These are phyloP conservation scores for Trapa bicornis DNA, from an alignment of 345 rosid genomes.

Conservation along the genomic window DNA sequence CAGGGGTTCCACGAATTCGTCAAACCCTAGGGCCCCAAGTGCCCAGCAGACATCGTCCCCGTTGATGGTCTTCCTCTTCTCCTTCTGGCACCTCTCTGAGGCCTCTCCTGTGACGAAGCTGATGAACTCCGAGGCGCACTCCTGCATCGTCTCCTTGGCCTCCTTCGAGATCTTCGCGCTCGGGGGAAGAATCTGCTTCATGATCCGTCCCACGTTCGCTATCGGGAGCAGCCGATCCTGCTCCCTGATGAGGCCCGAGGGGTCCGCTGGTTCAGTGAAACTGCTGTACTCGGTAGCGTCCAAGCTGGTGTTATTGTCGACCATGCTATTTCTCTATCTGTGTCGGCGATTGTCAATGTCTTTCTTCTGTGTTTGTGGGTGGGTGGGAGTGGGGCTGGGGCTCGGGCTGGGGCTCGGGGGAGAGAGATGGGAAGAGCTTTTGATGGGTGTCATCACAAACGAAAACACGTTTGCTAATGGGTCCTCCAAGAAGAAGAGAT, in stretches of 20 bases:
- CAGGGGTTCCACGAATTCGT: slow-evolving; percentile 53
- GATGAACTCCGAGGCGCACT: slow-evolving; percentile 72
- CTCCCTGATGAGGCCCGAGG: slow-evolving; percentile 18
- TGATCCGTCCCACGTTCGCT: slow-evolving; percentile 65
- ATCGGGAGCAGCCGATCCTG: slow-evolving; percentile 55
- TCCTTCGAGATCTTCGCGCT: slow-evolving; percentile 70
- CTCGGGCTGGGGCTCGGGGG: too few species aligned
- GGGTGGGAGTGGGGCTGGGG: too few species aligned
- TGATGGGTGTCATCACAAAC: too few species aligned
- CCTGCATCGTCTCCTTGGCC: slow-evolving; percentile 74
- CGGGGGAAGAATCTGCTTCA: slow-evolving; percentile 68
- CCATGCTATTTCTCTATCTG: not conserved
- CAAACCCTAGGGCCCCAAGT: slow-evolving; percentile 57
- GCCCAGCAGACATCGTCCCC: slow-evolving; percentile 85
- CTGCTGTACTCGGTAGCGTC: slow-evolving; percentile 1
- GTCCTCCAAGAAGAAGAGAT: too few species aligned
- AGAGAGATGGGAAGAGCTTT: too few species aligned
- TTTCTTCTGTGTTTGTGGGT: too few species aligned
- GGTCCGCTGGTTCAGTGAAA: not conserved
- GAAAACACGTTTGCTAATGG: too few species aligned
- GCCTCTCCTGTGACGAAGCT: slow-evolving; percentile 79
- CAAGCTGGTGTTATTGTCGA: slow-evolving; percentile 2
- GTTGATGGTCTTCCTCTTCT: slow-evolving; percentile 68
- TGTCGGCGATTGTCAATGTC: too few species aligned
- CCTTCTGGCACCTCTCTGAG: slow-evolving; percentile 63